Base-by-base conservation (phyloP, 768 basidiomycete genomes). In the Termitomyces sp. region DNA sequence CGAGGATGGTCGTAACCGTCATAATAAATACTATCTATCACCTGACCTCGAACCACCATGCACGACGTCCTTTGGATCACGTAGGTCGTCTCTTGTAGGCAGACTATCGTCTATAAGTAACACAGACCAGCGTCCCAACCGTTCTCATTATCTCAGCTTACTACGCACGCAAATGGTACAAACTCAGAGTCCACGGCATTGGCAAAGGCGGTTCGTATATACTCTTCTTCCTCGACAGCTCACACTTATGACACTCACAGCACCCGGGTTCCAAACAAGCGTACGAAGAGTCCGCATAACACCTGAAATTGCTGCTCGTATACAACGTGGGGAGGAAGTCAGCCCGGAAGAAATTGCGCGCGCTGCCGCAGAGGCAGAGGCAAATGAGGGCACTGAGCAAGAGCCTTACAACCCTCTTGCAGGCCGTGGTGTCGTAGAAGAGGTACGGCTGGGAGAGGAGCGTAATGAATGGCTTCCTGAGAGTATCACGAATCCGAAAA, bases 201-300 rank as follows among this genome's bases (percentile, higher is more conserved):
- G 82, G 82, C n/a, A 81, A 79, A 66, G 82, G 82, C 51, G 81
- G 82, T 82, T 53, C 37, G 77, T 60, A 35, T 34, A 27, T 19
- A 4, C 5, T 37, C 11, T n/a, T 19, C 7, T 38, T 31, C 25
- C 23, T 47, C 42, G 7, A 43, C 25, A 27, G 31, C 43, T 25
- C 25, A 27, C n/a, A 31, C 35, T 62, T 14, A 57, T 10, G n/a
- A 16, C 32, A 34, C 21, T 40, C 38, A 19, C 32, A 82, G 81
- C 82, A 1, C 76, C 77, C 3, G 82, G 82, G 7, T 83, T 83
- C 65, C 81, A 82, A 65, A 83, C 82, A 0, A 77, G 74, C 53
- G 81, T 83, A 40, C 72, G 73, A 38, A 70, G 71, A 37, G 71
- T 83, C 23, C 79, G 77, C 23, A 73, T 83, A 51, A 80, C 82